Conservation (phyloP, 768 basidiomycete genomes). For the Exidia glandulosa region DNA sequence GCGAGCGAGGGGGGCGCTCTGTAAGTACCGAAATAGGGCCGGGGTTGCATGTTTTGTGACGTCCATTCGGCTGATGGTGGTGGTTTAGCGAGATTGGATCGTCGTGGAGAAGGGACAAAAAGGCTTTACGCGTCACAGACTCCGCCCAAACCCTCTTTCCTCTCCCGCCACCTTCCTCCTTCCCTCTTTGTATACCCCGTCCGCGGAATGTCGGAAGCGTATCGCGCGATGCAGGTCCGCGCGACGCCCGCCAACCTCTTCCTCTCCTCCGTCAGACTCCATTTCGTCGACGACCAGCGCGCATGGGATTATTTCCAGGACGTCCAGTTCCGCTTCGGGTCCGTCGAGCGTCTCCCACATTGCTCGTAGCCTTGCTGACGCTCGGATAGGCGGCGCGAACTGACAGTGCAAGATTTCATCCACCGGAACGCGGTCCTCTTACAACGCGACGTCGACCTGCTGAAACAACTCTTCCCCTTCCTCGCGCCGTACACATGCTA, state of each 20-base stretch:
- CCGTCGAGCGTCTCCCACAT: no score
- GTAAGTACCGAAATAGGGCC: no score
- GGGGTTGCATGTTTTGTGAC: no score
- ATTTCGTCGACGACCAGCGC: neutral
- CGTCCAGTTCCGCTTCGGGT: neutral
- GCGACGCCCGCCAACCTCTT: neutral
- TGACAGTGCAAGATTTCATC: neutral
- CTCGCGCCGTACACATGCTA: neutral
- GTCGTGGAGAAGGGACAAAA: no score
- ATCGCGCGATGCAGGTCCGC: neutral
- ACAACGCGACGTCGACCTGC: neutral
- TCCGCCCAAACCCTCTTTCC: neutral
- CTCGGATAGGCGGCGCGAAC: neutral
- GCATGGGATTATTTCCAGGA: neutral
- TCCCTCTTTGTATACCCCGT: no score
- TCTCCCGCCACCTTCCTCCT: neutral
- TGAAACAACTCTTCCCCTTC: neutral
- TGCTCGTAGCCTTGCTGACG: no score
- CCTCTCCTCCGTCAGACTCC: neutral
- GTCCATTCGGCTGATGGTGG: no score
- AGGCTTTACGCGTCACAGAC: no score
- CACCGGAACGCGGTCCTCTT: neutral
- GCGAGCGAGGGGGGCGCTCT: no score
- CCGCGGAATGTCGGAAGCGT: neutral
- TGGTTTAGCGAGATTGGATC: no score